Base-by-base conservation (phyloP, 225 moss, liverwort and hornwort genomes). In the Sphagnum contortum region DNA sequence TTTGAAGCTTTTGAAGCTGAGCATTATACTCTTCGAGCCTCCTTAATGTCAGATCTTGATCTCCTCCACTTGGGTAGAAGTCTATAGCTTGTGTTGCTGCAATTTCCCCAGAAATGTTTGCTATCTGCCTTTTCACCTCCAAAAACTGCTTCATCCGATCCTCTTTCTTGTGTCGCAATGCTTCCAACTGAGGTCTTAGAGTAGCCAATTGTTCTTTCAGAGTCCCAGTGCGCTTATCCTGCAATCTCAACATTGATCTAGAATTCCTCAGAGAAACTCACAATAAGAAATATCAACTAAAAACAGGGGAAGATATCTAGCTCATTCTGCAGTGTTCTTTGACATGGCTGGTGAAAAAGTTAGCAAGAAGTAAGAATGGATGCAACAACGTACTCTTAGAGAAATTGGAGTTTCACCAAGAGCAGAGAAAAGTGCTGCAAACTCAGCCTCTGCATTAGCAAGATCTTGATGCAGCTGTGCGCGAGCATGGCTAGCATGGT, bases 381-480 rank as follows among this genome's bases (percentile, higher is more conserved):
- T 29, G 29, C 29, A 29, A 29, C 0, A 29, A 29, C 29, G 0
- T 1, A 29, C 29, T 29, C 29, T 29, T 29, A 29, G 29, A 29
- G 29, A 29, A 0, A 29, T 29, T 29, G 29, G 29, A 29, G 89
- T 86, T 53, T 95, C 95, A 3, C 92, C 95, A 2, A 95, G 88
- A 7, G 86, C 79, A 46, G 95, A 86, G 69, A 95, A 86, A 49
- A 95, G 71, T 9, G 85, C 81, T 45, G 89, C 87, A 10, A 95
- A 86, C 79, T 95, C 95, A 5, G 79, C 80, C 57, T 95, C 95
- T 0, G 91, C 91, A 47, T 76, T 86, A 5, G 92, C 89, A 63
- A 95, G 76, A 5, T 72, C 84, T 69, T 95, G 92, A 62, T 95
- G 95, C 12, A 95, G 61, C 11, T 84, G 88, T 5, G 95, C 92